Evolutionary conservation across 176 grass and related monocot genomes (phyloP).

Genomic region (Alopecurus myosuroides): DNA sequence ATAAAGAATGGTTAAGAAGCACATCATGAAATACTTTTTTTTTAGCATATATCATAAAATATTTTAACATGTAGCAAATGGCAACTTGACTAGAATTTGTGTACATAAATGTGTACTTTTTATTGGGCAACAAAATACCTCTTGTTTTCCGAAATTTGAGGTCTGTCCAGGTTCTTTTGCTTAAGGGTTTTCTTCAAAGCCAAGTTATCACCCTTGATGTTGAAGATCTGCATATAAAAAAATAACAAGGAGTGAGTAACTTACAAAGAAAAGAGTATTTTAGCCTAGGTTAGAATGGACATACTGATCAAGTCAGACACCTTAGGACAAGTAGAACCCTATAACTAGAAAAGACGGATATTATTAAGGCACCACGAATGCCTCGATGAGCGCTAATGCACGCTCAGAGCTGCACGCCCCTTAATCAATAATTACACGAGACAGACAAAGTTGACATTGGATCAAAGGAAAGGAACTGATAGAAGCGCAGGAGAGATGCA

Average conservation of each 20-base stretch:
- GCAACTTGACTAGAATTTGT: constrained; percentile 3
- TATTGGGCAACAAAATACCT: constrained; percentile 5
- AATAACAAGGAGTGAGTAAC: background rate
- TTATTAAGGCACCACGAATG: background rate
- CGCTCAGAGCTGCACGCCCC: constrained; percentile 22
- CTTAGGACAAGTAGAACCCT: background rate
- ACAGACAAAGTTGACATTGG: constrained; percentile 52
- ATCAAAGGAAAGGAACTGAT: constrained; percentile 19
- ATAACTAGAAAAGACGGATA: background rate
- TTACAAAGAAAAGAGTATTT: background rate
- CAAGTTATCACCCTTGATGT: background rate
- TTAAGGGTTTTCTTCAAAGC: constrained; percentile 10
- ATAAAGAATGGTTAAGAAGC: constrained; percentile 19
- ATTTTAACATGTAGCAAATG: constrained; percentile 16
- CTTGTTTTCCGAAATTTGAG: constrained; percentile 8
- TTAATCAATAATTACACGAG: constrained; percentile 42
- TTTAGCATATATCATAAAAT: background rate
- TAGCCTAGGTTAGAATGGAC: background rate
- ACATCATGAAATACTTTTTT: constrained; percentile 21
- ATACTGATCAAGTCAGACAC: constrained; percentile 1
- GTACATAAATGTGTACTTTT: background rate
- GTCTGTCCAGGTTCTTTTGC: background rate
- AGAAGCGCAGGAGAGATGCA: background rate
- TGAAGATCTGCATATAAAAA: constrained; percentile 20
- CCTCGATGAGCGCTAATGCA: constrained; percentile 36